These are phyloP conservation scores for Ascosphaera pollenicola DNA, from an alignment of 2,329 filamentous ascomycete genomes.

Conservation along the genomic window DNA sequence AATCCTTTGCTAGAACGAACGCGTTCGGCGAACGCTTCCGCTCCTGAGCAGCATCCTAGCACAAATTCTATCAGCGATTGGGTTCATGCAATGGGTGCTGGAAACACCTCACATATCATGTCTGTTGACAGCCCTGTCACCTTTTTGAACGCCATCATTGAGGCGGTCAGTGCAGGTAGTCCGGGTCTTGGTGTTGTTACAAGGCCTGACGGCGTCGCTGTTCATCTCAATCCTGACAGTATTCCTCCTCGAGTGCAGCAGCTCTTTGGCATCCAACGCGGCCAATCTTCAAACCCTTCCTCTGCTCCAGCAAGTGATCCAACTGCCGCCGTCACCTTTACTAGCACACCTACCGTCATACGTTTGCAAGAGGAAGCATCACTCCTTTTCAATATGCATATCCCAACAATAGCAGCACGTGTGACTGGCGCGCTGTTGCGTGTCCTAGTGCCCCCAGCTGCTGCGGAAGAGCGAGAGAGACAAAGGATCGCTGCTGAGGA, in stretches of 20 bases:
- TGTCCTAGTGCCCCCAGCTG: conserved; percentile 59
- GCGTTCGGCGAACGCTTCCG: background rate
- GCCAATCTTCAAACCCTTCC: conserved; percentile 9
- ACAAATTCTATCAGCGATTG: conserved; percentile 27
- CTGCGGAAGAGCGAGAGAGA: conserved; percentile 54
- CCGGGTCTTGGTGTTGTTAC: conserved; percentile 21
- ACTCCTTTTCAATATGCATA: conserved; percentile 53
- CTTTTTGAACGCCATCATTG: conserved; percentile 35
- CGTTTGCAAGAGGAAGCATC: conserved; percentile 82
- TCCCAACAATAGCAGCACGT: conserved; percentile 45
- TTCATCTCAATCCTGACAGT: conserved; percentile 30
- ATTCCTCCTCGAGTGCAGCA: conserved; percentile 32
- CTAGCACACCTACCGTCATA: conserved; percentile 44
- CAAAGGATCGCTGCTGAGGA: conserved; percentile 37
- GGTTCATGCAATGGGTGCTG: conserved; percentile 28
- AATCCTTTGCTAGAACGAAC: background rate
- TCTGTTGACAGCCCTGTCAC: conserved; percentile 29
- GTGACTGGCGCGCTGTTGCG: conserved; percentile 49
- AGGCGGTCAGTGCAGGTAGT: conserved; percentile 26
- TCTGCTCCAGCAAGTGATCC: conserved; percentile 19
- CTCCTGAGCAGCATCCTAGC: conserved; percentile 6
- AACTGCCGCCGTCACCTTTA: conserved; percentile 55
- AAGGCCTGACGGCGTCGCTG: conserved; percentile 29
- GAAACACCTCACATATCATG: conserved; percentile 21
- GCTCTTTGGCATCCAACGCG: conserved; percentile 15